Base-by-base conservation (phyloP, 2,329 filamentous ascomycete species). In the Colletotrichum nymphaeae region DNA sequence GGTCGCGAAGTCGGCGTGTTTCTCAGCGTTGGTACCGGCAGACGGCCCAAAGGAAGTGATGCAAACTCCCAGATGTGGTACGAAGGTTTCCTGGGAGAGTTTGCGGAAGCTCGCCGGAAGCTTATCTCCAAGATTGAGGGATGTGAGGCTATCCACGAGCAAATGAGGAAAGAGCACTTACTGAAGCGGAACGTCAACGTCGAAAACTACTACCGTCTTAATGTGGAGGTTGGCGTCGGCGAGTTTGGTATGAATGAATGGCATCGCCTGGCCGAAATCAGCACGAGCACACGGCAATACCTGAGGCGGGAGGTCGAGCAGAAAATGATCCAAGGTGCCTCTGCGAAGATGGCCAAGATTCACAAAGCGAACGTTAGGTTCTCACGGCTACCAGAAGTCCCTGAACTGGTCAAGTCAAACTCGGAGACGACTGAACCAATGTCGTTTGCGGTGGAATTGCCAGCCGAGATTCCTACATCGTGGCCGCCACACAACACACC, bases 171-270 rank as follows among this genome's bases (percentile, higher is more conserved):
- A 72, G 93, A 97, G 60, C 91, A 95, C 76, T 87, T 98, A 26
- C 84, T 90, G 7, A 93, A 92, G 81, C 91, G 95, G 42, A 91
- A 93, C 30, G 94, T 98, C 73, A 95, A 93, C 78, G 89, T 91
- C 64, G 95, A 98, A 72, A 94, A 97, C 81, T 99, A 99, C 85
- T 97, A 95, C 81, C 93, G 97, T 8, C 87, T 98, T n/a, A 99
- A 99, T 76, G 97, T 98, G 53, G 95, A 98, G 80, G 92, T 98
- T 19, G 97, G 96, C 1, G 95, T 98, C 3, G 95, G 96, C 66
- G 97, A 98, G 80, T 98, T 98, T 81, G 96, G 94, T 64, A 98
- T 99, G 95, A 99, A 98, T 80, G 97, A 98, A 81, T 99, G 97
- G 97, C 91, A 94, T 78, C 91, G 95, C 4, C 86, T 98, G n/a